These are phyloP conservation scores for Tetrahymena borealis DNA, from an alignment of 73 alveolate species.

Conservation along the genomic window DNA sequence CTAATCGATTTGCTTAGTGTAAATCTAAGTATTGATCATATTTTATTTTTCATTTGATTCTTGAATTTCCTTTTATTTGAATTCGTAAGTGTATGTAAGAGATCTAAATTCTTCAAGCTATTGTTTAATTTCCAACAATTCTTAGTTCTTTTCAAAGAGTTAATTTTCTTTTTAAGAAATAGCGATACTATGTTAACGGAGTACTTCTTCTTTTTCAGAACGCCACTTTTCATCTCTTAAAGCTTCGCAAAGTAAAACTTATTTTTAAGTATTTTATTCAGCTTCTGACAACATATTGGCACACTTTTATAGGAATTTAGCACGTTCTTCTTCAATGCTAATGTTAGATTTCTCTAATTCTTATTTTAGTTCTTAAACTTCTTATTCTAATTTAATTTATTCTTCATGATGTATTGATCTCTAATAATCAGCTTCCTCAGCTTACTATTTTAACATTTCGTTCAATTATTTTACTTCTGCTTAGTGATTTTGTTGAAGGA, in stretches of 20 bases:
- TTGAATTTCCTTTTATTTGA: not conserved
- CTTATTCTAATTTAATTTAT: not conserved
- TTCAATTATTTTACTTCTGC: not conserved
- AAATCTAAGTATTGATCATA: not conserved
- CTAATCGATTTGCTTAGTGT: not conserved
- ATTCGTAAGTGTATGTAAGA: not conserved
- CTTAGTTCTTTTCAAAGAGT: not conserved
- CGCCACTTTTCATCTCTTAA: not conserved
- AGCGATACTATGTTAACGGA: not conserved
- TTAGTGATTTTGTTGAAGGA: not conserved
- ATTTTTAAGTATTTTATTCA: not conserved
- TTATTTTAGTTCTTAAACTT: not conserved
- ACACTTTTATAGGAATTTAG: not conserved
- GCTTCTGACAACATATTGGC: not conserved
- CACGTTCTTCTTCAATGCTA: not conserved
- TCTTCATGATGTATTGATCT: not conserved
- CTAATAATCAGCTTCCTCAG: not conserved
- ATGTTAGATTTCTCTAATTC: not conserved
- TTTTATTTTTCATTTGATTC: not conserved
- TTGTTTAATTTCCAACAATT: not conserved
- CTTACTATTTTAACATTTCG: too few relatives aligned
- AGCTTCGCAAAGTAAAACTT: not conserved
- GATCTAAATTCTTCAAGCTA: not conserved
- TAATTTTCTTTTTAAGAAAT: not conserved
- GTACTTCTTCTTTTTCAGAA: not conserved